Conservation (phyloP, 1,139 yeast genomes). For the Taiozyma sp. region DNA sequence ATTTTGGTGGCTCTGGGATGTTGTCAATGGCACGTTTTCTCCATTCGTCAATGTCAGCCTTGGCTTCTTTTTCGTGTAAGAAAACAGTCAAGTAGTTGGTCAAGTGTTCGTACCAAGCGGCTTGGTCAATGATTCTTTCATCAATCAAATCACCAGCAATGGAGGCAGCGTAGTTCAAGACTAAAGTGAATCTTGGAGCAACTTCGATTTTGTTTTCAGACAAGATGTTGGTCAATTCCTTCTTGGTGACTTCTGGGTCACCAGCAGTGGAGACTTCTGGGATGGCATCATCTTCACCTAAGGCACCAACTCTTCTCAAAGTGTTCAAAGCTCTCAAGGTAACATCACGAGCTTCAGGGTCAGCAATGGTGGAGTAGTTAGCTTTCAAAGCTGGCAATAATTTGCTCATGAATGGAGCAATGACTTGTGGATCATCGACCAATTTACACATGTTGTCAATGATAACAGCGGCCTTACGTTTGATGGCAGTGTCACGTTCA, state of each 20-base stretch:
- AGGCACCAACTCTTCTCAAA: constrained; percentile 98
- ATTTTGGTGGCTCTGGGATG: constrained; percentile 93
- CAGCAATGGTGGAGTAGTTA: constrained; percentile 95
- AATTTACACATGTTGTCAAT: constrained; percentile 99
- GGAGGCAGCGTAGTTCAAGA: constrained; percentile 82
- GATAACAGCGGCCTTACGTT: constrained; percentile 99
- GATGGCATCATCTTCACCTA: constrained; percentile 80
- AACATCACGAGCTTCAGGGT: constrained; percentile 99
- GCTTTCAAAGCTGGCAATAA: constrained; percentile 94
- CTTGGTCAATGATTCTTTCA: constrained; percentile 93
- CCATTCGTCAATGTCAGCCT: constrained; percentile 88
- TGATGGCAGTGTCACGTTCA: constrained; percentile 98
- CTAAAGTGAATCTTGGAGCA: constrained; percentile 73
- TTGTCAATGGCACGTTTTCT: constrained; percentile 96
- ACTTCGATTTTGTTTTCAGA: constrained; percentile 51
- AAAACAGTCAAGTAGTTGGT: constrained; percentile 94
- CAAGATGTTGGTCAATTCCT: constrained; percentile 71
- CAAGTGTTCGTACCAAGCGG: constrained; percentile 83
- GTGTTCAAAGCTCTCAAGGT: constrained; percentile 96
- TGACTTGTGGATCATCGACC: constrained; percentile 99
- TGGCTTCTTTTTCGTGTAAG: constrained; percentile 90
- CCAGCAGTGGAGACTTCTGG: constrained; percentile 99
- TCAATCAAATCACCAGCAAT: constrained; percentile 99
- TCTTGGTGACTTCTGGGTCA: constrained; percentile 85
- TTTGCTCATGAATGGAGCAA: constrained; percentile 96